Evolutionary conservation across 441 rosid genomes (phyloP), one percentile per base, ranked within the genome.

Genomic region (Populus hybrid): DNA sequence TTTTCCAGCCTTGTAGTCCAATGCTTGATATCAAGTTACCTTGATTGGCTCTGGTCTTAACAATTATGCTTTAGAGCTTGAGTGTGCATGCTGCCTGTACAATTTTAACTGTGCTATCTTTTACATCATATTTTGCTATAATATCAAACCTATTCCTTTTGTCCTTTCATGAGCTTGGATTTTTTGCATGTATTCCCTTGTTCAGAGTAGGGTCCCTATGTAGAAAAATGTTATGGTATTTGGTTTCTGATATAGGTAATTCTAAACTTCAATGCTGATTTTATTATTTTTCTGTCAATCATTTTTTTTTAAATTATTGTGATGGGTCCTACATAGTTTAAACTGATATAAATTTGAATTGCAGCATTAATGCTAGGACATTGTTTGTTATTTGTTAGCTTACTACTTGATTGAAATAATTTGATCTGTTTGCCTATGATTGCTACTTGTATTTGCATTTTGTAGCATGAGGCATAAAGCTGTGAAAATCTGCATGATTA

Each of bases 101-200:
- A 16, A 69, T 50, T 42, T 72, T 61, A 72, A 64, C 63, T 71
- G 66, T 70, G 53, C 26, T 63, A 14, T 74, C 35, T 9, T 63
- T 50, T 75, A 9, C 64, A 35, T 30, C 9, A 46, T 71, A 38
- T 38, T 18, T 30, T 28, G 6, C 16, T 16, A 21, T 9, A 16
- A 23, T 46, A 46, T 46, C 61, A 16, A 16, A n/a, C 6, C 14
- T 57, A 14, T 23, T 28, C 19, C 26, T n/a, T 46, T 5, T n/a
- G 3, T 75, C 34, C 42, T 12, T 19, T 42, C 28, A 36, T 28
- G 66, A 19, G 76, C 66, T 75, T 16, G 4, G 76, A n/a, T 3
- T 69, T 23, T 63, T 6, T 35, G 18, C 42, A 3, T 30, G 16
- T 61, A 1, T 35, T 73, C 71, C 26, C 9, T n/a, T 53, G n/a